Base-by-base conservation (phyloP, 768 basidiomycete species). In the Harrya chromipes region DNA sequence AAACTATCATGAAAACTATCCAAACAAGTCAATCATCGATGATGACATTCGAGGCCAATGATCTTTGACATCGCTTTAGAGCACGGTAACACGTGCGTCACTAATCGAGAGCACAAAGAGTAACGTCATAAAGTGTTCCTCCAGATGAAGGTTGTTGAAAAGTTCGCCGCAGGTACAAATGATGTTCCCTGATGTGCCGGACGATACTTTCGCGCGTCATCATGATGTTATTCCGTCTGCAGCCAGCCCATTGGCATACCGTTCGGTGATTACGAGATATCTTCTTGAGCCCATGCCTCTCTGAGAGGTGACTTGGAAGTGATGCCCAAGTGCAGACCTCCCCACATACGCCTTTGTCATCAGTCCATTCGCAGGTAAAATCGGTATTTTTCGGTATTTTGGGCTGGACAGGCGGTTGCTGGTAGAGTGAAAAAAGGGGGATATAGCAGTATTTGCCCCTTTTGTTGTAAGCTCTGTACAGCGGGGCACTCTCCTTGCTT, bases 121-220 rank as follows among this genome's bases (percentile, higher is more conserved):
- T n/a, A n/a, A n/a, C n/a, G n/a, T n/a, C n/a, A n/a, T n/a, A n/a
- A n/a, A n/a, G n/a, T n/a, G n/a, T n/a, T n/a, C n/a, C n/a, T n/a
- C n/a, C n/a, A n/a, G n/a, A n/a, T n/a, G n/a, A n/a, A n/a, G n/a
- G n/a, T n/a, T n/a, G n/a, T n/a, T n/a, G n/a, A n/a, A n/a, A n/a
- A n/a, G n/a, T n/a, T n/a, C n/a, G n/a, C n/a, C n/a, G n/a, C n/a
- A n/a, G n/a, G n/a, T n/a, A n/a, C n/a, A n/a, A n/a, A n/a, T n/a
- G n/a, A n/a, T n/a, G n/a, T n/a, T n/a, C n/a, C 0, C 52, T 23
- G 1, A 52, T n/a, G 2, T 66, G 63, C 2, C 63, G 19, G 21
- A 35, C 24, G 11, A 64, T 60, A 6, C 56, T 55, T 36, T 63
- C 54, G 2, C 64, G 61, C n/a, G n/a, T n/a, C n/a, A 8, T 63